Base-by-base conservation (phyloP, 495 filamentous ascomycete species). In the Thozetella sp. region DNA sequence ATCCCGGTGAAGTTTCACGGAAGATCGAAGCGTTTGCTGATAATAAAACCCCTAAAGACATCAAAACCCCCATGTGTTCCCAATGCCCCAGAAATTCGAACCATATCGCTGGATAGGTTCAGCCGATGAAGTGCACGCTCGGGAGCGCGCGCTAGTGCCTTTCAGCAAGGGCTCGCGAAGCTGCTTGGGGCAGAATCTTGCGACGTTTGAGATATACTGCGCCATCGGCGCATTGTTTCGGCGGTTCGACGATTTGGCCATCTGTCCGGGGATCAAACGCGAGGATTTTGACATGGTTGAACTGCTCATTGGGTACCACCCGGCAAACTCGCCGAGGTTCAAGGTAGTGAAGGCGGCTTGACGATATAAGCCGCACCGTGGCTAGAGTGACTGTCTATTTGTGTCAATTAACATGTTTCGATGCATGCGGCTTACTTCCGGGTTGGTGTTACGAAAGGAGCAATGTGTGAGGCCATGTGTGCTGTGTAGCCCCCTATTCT, bases 121-220 rank as follows among this genome's bases (percentile, higher is more conserved):
- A 0, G 20, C 22, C 13, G 76, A 80, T 3, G 62, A 26, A 1
- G 55, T 63, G 4, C 62, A 66, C 10, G 63, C 68, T 1, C 59
- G 72, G 12, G 65, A 74, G 9, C 66, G 66, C 56, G 79, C 74
- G 56, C 61, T 83, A 17, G 63, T 82, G 1, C 60, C 79, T 1
- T 82, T 81, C 37, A 64, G 67, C 0, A 78, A 79, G 22, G 84
- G 84, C 0, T 66, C 57, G 6, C 63, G 80, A 15, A 62, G 59
- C 9, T 86, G 84, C 64, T 19, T 78, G 2, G 83, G 81, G 4
- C 72, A 74, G 58, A 74, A 78, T 53, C 62, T 86, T 13, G 82
- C 77, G 0, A 72, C 73, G 51, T 72, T 70, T 12, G 81, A 86
- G 58, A 65, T 84, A 46, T 75, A 77, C 54, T 66, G 79, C 24